These are phyloP conservation scores for Ceratocystis ficicola DNA, from an alignment of 2,329 filamentous ascomycete species.

Conservation along the genomic window DNA sequence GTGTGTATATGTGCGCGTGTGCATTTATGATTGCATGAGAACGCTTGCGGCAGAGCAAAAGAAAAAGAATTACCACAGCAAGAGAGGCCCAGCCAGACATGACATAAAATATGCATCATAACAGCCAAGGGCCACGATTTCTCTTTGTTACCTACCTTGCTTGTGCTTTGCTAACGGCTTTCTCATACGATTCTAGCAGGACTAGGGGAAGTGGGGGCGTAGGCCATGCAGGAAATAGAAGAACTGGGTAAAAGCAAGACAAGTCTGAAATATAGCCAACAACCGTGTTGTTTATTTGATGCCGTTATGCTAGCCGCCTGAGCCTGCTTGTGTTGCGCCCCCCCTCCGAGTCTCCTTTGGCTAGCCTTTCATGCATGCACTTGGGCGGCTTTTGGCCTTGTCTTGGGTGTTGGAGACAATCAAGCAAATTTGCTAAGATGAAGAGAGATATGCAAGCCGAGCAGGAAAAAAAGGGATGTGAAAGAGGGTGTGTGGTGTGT, in stretches of 20 bases:
- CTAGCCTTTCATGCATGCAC: too few species aligned
- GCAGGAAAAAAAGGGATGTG: background rate
- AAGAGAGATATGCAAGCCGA: background rate
- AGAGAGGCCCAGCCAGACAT: background rate
- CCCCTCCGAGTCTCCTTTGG: too few species aligned
- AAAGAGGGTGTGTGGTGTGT: background rate
- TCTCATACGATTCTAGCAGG: slow-evolving; percentile 6
- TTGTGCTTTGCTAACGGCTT: background rate
- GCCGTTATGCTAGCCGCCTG: too few species aligned
- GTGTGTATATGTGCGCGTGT: background rate
- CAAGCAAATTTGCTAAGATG: background rate
- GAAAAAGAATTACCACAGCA: background rate
- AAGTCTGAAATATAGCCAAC: background rate
- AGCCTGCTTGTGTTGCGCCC: too few species aligned
- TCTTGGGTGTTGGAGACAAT: too few species aligned
- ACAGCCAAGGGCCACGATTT: background rate
- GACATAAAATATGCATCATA: background rate
- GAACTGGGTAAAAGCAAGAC: background rate
- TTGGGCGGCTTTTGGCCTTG: too few species aligned
- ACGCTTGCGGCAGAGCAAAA: background rate
- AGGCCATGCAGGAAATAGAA: background rate
- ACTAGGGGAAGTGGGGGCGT: background rate
- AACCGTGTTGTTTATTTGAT: too few species aligned
- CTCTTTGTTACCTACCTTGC: background rate
- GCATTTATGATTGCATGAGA: background rate